phyloP scores from a whole-genome alignment of 176 grass and related monocot genomes.

The Raddia distichophylla region DNA sequence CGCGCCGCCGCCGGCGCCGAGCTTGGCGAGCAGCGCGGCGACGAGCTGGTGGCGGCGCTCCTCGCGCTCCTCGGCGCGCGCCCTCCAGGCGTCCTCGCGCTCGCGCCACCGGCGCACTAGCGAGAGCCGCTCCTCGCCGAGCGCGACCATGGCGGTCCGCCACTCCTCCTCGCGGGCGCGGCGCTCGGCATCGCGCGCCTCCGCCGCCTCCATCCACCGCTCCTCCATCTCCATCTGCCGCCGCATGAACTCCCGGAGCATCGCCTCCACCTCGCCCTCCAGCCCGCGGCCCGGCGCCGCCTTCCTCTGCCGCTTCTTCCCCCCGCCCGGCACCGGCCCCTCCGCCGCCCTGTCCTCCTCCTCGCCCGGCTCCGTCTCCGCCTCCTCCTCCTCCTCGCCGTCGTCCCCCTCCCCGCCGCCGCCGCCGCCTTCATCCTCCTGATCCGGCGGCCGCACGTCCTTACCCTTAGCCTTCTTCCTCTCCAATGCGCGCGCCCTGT shows the following conservation, averaged over 20 bases:
- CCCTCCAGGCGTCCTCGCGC: conserved; percentile 66
- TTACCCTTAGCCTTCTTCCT: conserved; percentile 66
- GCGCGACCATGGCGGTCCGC: conserved; percentile 65
- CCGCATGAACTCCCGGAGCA: conserved; percentile 76
- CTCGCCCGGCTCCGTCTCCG: conserved; percentile 10
- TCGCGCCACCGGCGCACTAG: conserved; percentile 73
- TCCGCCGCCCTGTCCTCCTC: conserved; percentile 29
- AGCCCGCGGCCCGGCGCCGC: background rate
- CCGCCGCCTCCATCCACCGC: conserved; percentile 73
- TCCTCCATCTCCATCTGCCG: conserved; percentile 85
- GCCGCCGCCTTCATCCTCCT: conserved; percentile 37
- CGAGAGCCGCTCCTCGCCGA: conserved; percentile 76
- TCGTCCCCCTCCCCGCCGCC: conserved; percentile 46
- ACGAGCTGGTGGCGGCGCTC: conserved; percentile 76
- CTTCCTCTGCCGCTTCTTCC: conserved; percentile 40
- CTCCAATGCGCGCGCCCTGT: conserved; percentile 50
- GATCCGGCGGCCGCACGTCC: conserved; percentile 35
- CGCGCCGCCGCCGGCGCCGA: conserved; percentile 51
- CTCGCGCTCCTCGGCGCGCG: conserved; percentile 74
- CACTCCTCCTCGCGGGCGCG: conserved; percentile 80
- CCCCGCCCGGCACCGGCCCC: background rate
- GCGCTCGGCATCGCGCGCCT: conserved; percentile 76
- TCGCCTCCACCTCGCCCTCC: conserved; percentile 65
- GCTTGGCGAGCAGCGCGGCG: conserved; percentile 64
- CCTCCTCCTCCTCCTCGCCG: conserved; percentile 39